Conservation (phyloP, 116 monocot species). For the Iris pallida region DNA sequence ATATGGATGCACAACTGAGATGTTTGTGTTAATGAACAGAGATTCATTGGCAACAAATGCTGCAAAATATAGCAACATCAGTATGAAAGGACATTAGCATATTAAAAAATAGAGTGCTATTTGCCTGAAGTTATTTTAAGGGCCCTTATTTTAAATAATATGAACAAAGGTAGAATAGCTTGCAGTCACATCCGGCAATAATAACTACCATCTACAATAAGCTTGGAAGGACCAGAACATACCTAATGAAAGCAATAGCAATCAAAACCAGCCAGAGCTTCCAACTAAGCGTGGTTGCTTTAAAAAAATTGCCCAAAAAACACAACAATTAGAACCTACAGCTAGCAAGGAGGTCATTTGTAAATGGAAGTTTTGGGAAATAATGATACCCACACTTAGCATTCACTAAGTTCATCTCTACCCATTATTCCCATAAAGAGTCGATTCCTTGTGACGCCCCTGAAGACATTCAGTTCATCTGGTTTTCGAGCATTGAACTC, state of each 20-base stretch:
- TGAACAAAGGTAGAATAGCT: too few relatives aligned
- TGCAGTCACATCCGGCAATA: too few relatives aligned
- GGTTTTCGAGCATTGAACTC: constrained; percentile 96
- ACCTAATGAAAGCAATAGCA: constrained; percentile 43
- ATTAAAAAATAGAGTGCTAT: too few relatives aligned
- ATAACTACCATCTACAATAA: too few relatives aligned
- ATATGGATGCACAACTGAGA: too few relatives aligned
- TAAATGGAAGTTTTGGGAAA: not conserved
- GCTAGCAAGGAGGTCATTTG: not conserved
- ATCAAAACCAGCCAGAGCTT: constrained; percentile 43
- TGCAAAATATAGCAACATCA: too few relatives aligned
- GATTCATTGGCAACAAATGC: too few relatives aligned
- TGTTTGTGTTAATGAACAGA: too few relatives aligned
- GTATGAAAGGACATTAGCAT: too few relatives aligned
- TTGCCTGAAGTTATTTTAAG: too few relatives aligned
- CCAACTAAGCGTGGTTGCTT: constrained; percentile 42
- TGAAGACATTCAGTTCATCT: constrained; percentile 71
- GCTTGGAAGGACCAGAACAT: not conserved
- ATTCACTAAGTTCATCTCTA: constrained; percentile 7
- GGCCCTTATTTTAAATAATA: too few relatives aligned
- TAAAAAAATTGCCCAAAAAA: constrained; percentile 47
- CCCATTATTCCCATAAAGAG: constrained; percentile 87
- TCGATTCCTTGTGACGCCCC: constrained; percentile 57
- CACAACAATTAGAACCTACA: constrained; percentile 45
- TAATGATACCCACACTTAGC: not conserved